These are phyloP conservation scores for Talaromyces pinophilus DNA, from an alignment of 2,329 filamentous ascomycete genomes.

Conservation along the genomic window DNA sequence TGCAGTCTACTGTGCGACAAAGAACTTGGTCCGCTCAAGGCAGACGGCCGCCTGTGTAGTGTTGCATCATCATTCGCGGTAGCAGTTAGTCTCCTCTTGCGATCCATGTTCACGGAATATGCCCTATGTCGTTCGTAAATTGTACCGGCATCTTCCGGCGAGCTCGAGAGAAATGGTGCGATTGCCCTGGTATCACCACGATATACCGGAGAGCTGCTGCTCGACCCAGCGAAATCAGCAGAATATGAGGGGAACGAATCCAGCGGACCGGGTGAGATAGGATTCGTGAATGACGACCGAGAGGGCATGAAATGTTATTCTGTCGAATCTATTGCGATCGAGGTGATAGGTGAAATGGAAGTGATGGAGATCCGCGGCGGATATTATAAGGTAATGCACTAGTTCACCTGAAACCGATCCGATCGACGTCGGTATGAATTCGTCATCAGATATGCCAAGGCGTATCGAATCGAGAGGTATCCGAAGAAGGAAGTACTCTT, in stretches of 20 bases:
- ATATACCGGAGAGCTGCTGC: conserved; percentile 3
- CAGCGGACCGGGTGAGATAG: not conserved
- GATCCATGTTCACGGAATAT: conserved; percentile 32
- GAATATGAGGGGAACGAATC: conserved; percentile 1
- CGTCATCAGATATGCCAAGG: conserved; percentile 5
- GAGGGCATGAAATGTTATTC: conserved; percentile 8
- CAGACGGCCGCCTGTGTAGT: conserved; percentile 25
- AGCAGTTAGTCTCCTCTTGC: conserved; percentile 48
- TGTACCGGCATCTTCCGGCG: conserved; percentile 7
- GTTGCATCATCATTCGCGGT: conserved; percentile 35
- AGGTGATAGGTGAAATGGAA: not conserved
- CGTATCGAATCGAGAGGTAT: not conserved
- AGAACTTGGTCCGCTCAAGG: conserved; percentile 20
- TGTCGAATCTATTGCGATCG: not conserved
- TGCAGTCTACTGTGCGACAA: conserved; percentile 28
- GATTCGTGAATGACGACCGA: not conserved
- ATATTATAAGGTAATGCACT: not conserved
- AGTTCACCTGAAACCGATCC: conserved; percentile 8
- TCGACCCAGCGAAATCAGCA: conserved; percentile 16
- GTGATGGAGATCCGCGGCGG: not conserved
- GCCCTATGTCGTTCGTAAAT: not conserved
- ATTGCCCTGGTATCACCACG: conserved; percentile 11
- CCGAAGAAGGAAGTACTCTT: not conserved
- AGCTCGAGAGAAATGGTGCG: conserved; percentile 5
- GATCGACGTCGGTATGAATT: not conserved